Evolutionary conservation across 345 rosid genomes (phyloP), one percentile per base, ranked within the genome.

Genomic region (Luvunga scandens): DNA sequence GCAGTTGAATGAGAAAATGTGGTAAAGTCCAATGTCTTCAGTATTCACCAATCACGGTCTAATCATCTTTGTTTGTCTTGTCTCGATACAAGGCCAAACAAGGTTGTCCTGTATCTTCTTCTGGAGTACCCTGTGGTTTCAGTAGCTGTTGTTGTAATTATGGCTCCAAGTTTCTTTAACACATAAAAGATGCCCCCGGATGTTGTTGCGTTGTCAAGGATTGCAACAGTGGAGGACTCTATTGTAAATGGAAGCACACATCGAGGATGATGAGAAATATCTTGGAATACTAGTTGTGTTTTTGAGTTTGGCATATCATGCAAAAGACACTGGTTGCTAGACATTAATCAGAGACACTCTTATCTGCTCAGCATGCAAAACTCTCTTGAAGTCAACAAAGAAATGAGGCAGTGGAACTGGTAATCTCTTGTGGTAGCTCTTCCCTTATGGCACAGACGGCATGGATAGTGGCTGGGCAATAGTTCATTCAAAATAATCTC

Each of bases 391-490:
- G 89, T 95, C 99, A 5, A 93, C 98, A 6, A 90, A 84, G 87
- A 86, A 81, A 82, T 96, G 97, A 45, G 97, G 99, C 33, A 88
- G 92, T 25, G 94, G 94, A 19, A 93, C 90, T 31, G 99, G 99
- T 42, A 93, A 93, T 87, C 91, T 95, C 62, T 75, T 95, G 69
- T 95, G 99, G 98, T 96, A 93, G 87, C 86, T 93, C 79, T 91
- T 91, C 81, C 97, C 98, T 55, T 88, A 88, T 27, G 99, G 99
- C 62, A 88, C 91, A 16, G 97, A 90, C 75, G 91, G 91, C 86
- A 92, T 95, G 97, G 94, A 93, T 68, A 97, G 93, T 6, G 99
- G 99, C 56, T 95, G 93, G 53, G 93, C 97, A 1, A 78, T 93
- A 73, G 92, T 93, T 77, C 90, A 91, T 16, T 84, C 97, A 0